Evolutionary conservation across 768 basidiomycete species (phyloP), one percentile per base, ranked within the genome.

Genomic region (Dendrothele bispora): DNA sequence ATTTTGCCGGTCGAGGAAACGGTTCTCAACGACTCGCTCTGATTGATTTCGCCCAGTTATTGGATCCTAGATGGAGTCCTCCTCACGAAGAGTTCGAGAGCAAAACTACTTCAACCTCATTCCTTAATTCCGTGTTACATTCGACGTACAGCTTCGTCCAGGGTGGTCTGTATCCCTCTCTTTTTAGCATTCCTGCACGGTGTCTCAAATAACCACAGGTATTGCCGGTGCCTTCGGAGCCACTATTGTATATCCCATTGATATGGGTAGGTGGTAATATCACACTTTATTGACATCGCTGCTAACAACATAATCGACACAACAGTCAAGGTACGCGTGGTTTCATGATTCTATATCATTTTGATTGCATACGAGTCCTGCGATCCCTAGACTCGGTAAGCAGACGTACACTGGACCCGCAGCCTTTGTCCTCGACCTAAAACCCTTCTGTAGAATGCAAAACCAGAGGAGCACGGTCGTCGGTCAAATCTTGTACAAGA

Each of bases 241-340:
- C 10, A 95, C 92, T n/a, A 90, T 92, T 32, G 95, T 98, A 11
- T 98, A 98, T 67, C 95, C 95, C 21, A 98, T 95, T 61, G 94
- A 93, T 69, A 78, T 91, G 73, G 90, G 86, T 86, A 58, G 72
- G 84, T 80, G 22, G 26, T 42, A 30, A 26, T 44, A 24, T 28
- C 37, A 40, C 34, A 5, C 39, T 24, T 22, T 24, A n/a, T n/a
- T n/a, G n/a, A n/a, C n/a, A n/a, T 6, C 22, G 15, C 35, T 44
- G 39, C 46, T 30, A 35, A 30, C n/a, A 26, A 22, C 51, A 59
- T 8, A 65, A 6, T 21, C 40, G 46, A 41, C 21, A 17, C 53
- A 53, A 34, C 54, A 91, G 91, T 88, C 55, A 91, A 90, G 84
- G 88, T 88, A 68, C 55, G 77, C 54, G 48, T 24, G n/a, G n/a